These are phyloP conservation scores for Miscanthus lutarioriparius DNA, from an alignment of 176 grass and related monocot species.

Conservation along the genomic window DNA sequence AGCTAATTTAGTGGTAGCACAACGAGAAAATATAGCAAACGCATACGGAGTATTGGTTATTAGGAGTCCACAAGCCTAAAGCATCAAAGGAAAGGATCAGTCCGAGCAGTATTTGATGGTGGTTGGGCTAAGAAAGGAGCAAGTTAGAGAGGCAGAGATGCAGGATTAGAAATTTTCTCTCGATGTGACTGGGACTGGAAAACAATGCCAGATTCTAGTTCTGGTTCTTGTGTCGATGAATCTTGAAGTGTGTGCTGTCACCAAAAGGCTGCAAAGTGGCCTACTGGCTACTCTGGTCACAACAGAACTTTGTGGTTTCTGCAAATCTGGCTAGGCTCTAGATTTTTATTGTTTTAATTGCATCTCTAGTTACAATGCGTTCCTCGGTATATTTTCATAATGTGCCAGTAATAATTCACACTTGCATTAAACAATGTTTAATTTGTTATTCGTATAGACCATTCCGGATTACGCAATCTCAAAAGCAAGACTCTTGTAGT, in stretches of 20 bases:
- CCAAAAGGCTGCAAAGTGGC: neutral
- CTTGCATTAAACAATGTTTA: neutral
- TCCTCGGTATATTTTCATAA: neutral
- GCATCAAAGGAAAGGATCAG: neutral
- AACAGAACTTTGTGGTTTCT: neutral
- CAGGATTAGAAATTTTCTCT: neutral
- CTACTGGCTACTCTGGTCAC: neutral
- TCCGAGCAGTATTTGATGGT: neutral
- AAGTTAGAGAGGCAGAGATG: neutral
- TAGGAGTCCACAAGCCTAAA: neutral
- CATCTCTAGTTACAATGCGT: neutral
- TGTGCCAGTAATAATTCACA: neutral
- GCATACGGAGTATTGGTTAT: neutral
- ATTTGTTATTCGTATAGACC: neutral
- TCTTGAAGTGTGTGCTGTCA: neutral
- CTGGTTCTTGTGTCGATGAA: neutral
- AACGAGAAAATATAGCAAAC: neutral
- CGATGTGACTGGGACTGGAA: neutral
- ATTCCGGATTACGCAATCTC: constrained; percentile 6
- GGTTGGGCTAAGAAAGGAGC: neutral
- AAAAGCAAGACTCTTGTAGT: neutral
- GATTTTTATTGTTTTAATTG: neutral
- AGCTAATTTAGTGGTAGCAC: neutral
- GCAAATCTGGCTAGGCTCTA: neutral
- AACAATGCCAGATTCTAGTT: neutral